Evolutionary conservation across 73 alveolate species (phyloP).

Genomic region (Blepharisma japonicum): DNA sequence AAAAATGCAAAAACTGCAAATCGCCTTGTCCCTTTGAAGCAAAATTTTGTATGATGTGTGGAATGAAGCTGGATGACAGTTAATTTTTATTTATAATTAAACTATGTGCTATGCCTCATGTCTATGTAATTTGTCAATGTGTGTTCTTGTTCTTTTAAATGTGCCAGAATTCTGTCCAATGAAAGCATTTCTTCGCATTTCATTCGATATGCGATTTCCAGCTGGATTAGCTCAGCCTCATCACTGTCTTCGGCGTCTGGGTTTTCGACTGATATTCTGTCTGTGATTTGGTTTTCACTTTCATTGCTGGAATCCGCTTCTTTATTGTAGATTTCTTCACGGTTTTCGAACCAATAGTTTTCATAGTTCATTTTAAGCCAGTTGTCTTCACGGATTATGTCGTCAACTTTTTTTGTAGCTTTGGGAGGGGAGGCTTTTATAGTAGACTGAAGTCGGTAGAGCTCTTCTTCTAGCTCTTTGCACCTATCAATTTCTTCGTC

Average conservation of each 20-base stretch:
- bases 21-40: not conserved
- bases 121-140: not conserved
- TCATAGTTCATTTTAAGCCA: too few relatives aligned
- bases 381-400: too few relatives aligned
- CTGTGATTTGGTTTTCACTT: not conserved
- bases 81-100: not conserved
- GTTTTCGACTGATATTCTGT: not conserved
- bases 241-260: not conserved
- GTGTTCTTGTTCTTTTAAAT: not conserved
- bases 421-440: too few relatives aligned
- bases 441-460: too few relatives aligned
- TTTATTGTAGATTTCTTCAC: not conserved
- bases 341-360: not conserved
- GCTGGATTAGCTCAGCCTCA: not conserved
- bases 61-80: not conserved
- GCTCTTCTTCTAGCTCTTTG: too few relatives aligned
- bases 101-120: not conserved
- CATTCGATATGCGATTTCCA: not conserved
- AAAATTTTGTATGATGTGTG: constrained; percentile 28
- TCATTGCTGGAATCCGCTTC: not conserved
- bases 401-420: too few relatives aligned
- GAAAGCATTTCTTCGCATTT: not conserved
- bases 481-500: too few relatives aligned
- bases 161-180: not conserved
- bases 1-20: not conserved